Conservation (phyloP, 352 stramenopile genomes). For the Pythium coloratum region DNA sequence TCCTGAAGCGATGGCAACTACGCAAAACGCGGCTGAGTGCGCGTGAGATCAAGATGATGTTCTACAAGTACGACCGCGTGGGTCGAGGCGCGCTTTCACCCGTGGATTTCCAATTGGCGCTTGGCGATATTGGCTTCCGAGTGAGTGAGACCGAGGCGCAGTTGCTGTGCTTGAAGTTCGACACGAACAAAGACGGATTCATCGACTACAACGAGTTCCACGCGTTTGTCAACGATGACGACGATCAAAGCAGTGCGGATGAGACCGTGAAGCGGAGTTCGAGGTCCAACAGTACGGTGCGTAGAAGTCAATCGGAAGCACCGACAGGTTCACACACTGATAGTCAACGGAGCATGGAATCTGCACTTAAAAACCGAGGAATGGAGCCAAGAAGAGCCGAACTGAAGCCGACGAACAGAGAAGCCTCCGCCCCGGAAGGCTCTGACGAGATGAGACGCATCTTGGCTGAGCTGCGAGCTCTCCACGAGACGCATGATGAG, state of each 20-base stretch:
- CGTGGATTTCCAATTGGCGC: conserved; percentile 48
- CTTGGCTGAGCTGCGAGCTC: conserved; percentile 39
- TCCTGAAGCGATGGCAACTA: conserved; percentile 56
- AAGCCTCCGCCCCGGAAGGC: background rate
- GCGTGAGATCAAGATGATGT: conserved; percentile 35
- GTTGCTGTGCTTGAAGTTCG: conserved; percentile 54
- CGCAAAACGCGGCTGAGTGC: conserved; percentile 33
- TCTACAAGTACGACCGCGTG: conserved; percentile 49
- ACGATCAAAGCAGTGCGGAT: background rate
- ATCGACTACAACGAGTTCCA: conserved; percentile 70
- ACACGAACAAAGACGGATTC: conserved; percentile 47
- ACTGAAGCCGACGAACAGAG: background rate
- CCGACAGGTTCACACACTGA: background rate
- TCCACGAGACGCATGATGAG: conserved; percentile 40
- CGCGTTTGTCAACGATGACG: conserved; percentile 37
- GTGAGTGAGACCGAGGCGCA: conserved; percentile 47
- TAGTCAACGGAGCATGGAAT: background rate
- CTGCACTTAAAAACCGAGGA: background rate
- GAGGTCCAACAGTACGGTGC: background rate
- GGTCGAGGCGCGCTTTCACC: conserved; percentile 38
- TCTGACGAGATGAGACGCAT: conserved; percentile 31
- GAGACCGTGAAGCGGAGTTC: background rate
- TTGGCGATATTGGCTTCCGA: conserved; percentile 52
- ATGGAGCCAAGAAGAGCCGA: background rate
- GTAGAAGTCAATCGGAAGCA: too few relatives aligned